These are phyloP conservation scores for Dioscorea dumetorum DNA, from an alignment of 106 monocot species.

Conservation along the genomic window DNA sequence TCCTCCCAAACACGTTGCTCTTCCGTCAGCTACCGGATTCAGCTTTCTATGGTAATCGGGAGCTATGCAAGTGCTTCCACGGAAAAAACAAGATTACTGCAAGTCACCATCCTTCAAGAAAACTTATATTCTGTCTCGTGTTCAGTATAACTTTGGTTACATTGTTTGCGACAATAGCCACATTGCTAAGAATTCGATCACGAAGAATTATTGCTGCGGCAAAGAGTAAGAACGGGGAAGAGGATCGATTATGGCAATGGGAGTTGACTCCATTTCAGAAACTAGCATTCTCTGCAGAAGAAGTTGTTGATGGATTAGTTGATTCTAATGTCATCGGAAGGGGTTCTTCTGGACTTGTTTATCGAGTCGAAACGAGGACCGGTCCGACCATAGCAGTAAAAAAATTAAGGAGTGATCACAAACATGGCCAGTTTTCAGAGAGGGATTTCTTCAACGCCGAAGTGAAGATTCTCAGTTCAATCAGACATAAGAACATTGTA, in stretches of 20 bases:
- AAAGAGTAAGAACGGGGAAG: conserved; percentile 3
- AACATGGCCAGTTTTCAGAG: not conserved
- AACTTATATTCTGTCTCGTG: conserved; percentile 1
- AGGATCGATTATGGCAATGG: conserved; percentile 11
- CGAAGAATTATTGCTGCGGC: not conserved
- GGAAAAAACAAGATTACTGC: not conserved
- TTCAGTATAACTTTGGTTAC: conserved; percentile 4
- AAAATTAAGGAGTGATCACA: conserved; percentile 7
- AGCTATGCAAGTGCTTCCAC: conserved; percentile 13
- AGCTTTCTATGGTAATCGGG: conserved; percentile 14
- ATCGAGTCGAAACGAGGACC: conserved; percentile 5
- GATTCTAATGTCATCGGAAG: conserved; percentile 19
- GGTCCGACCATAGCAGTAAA: conserved; percentile 17
- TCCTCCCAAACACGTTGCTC: conserved; percentile 10
- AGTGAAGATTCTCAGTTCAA: conserved; percentile 12
- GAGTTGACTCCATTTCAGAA: conserved; percentile 27
- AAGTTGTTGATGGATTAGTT: conserved; percentile 6
- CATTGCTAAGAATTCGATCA: conserved; percentile 1
- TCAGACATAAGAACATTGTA: conserved; percentile 27
- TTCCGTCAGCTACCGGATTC: conserved; percentile 18
- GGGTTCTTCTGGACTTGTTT: conserved; percentile 20
- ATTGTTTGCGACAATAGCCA: not conserved
- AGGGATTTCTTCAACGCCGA: conserved; percentile 18
- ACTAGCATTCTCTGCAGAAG: conserved; percentile 9
- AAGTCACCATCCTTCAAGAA: not conserved